phyloP scores from a whole-genome alignment of 306 rosid species.

The Adenanthera pavonina region DNA sequence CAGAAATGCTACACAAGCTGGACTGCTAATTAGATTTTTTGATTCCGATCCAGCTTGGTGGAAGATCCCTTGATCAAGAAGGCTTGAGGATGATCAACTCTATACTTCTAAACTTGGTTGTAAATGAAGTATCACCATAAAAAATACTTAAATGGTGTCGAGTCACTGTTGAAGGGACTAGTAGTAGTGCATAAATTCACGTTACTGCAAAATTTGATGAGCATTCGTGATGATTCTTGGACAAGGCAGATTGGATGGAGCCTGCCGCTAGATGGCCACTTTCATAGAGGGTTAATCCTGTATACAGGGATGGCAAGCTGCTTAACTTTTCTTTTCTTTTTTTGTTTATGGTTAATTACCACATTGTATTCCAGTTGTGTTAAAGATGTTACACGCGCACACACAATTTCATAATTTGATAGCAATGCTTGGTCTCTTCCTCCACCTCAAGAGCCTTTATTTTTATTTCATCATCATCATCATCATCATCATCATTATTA shows the following conservation, averaged over 20 bases:
- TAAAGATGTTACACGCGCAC: not conserved
- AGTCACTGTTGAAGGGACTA: not conserved
- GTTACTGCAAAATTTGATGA: constrained; percentile 25
- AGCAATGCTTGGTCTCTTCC: not conserved
- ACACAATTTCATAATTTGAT: not conserved
- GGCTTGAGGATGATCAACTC: constrained; percentile 4
- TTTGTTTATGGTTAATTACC: no score
- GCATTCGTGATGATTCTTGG: constrained; percentile 7
- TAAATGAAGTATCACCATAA: not conserved
- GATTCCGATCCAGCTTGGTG: constrained; percentile 21
- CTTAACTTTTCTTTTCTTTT: not conserved
- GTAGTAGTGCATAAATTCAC: constrained; percentile 16
- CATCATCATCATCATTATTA: no score
- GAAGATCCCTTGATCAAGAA: not conserved
- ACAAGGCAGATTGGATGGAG: constrained; percentile 11
- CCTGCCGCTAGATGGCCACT: constrained; percentile 31
- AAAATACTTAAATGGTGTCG: constrained; percentile 8
- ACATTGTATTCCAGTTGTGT: constrained; percentile 14
- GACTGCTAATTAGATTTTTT: constrained; percentile 26
- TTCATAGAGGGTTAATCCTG: constrained; percentile 40
- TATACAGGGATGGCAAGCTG: constrained; percentile 33
- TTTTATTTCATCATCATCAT: no score
- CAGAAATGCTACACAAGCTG: constrained; percentile 25
- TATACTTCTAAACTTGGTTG: constrained; percentile 2
- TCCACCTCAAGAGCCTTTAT: no score